Percentiles rank a stretch among this genome's conserved stretches.
These are phyloP conservation scores for Pelargonium citronellum DNA, from an alignment of 441 rosid genomes.

Conservation along the genomic window DNA sequence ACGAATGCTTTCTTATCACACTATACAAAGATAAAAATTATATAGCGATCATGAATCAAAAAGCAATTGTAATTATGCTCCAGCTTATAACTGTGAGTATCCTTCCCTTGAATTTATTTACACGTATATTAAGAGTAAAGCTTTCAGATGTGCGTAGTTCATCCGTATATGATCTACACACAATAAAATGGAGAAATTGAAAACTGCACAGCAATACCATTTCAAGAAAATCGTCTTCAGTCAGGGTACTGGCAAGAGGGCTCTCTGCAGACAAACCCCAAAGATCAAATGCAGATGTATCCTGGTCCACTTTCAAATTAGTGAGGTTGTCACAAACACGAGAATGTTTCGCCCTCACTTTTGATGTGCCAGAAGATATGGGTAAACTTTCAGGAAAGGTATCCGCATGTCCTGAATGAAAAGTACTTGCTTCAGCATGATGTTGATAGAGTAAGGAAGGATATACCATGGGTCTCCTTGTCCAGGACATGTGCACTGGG, in stretches of 20 bases:
- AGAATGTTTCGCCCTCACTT: conserved; percentile 32
- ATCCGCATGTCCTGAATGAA: conserved; percentile 39
- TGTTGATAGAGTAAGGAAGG: conserved; percentile 46
- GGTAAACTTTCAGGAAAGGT: conserved; percentile 31
- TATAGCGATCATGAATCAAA: neutral
- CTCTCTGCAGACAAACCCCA: conserved; percentile 78
- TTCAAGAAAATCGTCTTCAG: conserved; percentile 87
- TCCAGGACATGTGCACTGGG: conserved; percentile 43
- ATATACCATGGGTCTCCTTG: conserved; percentile 41
- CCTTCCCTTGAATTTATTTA: neutral
- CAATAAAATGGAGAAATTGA: neutral
- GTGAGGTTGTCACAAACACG: conserved; percentile 24
- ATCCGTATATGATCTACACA: neutral
- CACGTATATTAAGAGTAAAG: neutral
- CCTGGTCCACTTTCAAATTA: conserved; percentile 34
- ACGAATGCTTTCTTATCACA: neutral
- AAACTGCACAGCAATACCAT: conserved; percentile 58
- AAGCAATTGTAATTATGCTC: neutral
- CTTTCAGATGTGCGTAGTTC: neutral
- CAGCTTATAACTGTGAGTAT: no score
- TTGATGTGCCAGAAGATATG: conserved; percentile 36
- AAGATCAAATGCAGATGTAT: conserved; percentile 44
- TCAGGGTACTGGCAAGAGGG: conserved; percentile 67
- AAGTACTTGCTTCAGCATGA: conserved; percentile 52
- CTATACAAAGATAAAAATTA: neutral